Base-by-base conservation (phyloP, 225 moss, liverwort and hornwort species). In the Straminergon stramineum region DNA sequence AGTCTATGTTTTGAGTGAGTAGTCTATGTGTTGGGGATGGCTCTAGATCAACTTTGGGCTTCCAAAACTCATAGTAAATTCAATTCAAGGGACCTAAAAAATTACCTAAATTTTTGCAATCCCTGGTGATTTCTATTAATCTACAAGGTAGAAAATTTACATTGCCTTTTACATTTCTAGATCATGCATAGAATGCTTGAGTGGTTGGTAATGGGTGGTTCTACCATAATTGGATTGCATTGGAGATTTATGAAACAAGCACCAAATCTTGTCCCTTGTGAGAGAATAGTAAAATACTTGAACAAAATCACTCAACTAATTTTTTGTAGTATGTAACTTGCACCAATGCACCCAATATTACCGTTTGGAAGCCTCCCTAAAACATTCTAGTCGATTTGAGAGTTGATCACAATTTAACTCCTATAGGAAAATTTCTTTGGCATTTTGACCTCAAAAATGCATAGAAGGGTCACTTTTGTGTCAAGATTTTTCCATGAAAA, bases 281-380 rank as follows among this genome's bases (percentile, higher is more conserved):
- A 71, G 15, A 15, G 8, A 70, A 24, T 41, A 39, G 5, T 14
- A 70, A 41, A 39, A 26, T 15, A 14, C 24, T 23, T 69, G 13
- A 69, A n/a, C n/a, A 13, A 13, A 68, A n/a, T 6, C 13, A 68
- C 19, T 12, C n/a, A n/a, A n/a, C 8, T 39, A 41, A 26, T 1
- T 39, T 13, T 71, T 48, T 24, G 41, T 71, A 71, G 71, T 26
- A 71, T 26, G 14, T 41, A 71, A 71, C 5, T 70, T 70, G 14
- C 4, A 39, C 5, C 24, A 4, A 70, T 70, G 14, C 4, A 39
- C 5, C 24, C 8, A 70, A 70, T 39, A 71, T 26, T 41, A 71
- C 3, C 4, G 0, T 70, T 7, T 39, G 2, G 14, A 39, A 70
- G 23, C 22, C 2, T 12, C 7, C 7, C 2, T 2, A 3, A 68